Conservation (phyloP, 176 grass and related monocot genomes). For the Cenchrus americanus region DNA sequence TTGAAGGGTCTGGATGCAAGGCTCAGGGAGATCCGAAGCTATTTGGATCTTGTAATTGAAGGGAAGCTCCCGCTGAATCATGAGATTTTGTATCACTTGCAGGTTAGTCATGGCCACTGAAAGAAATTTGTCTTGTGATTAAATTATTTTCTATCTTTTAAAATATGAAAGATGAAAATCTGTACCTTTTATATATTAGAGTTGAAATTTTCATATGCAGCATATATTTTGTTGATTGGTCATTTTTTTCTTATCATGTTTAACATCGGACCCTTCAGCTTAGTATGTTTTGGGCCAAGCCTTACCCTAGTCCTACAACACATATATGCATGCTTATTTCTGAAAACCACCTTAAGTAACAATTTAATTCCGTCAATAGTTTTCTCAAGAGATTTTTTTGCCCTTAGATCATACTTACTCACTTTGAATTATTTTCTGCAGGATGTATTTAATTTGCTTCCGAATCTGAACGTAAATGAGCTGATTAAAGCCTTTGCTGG, state of each 20-base stretch:
- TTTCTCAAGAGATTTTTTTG: background rate
- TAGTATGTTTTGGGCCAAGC: background rate
- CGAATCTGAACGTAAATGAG: conserved; percentile 92
- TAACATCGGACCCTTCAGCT: background rate
- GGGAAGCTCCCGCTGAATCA: conserved; percentile 95
- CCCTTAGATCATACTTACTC: background rate
- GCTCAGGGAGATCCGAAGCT: conserved; percentile 79
- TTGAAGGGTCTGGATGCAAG: conserved; percentile 89
- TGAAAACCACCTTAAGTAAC: background rate
- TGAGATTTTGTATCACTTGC: conserved; percentile 95
- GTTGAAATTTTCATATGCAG: background rate
- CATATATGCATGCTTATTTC: background rate
- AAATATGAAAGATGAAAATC: no score
- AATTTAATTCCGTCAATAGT: background rate
- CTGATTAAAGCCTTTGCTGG: conserved; percentile 97
- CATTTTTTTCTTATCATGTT: conserved; percentile 2
- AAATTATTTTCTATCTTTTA: background rate
- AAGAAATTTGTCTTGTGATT: conserved; percentile 1
- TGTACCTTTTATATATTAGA: no score
- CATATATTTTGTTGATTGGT: conserved; percentile 2
- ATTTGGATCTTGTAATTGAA: conserved; percentile 92
- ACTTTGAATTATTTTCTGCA: conserved; percentile 37
- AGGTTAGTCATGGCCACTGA: conserved; percentile 47
- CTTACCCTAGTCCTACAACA: conserved; percentile 13
- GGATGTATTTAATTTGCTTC: conserved; percentile 96